These are phyloP conservation scores for Arabis alpina DNA, from an alignment of 345 rosid species.

Conservation along the genomic window DNA sequence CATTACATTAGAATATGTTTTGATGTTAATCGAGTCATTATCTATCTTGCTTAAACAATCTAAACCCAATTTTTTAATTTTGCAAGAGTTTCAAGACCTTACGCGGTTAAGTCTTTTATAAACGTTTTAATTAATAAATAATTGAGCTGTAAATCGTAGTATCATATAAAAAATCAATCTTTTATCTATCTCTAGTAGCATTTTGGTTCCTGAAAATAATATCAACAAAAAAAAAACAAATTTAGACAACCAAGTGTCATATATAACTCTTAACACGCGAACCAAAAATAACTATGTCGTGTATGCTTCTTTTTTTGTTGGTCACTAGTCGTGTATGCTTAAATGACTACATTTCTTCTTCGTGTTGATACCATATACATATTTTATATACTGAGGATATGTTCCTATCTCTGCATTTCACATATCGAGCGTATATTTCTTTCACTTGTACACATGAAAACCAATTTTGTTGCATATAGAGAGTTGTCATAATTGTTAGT, in stretches of 20 bases:
- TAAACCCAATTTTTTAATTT: not conserved
- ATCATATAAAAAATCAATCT: no score
- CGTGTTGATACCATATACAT: not conserved
- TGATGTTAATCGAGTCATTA: slow-evolving; percentile 20
- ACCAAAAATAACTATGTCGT: not conserved
- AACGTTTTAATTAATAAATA: no score
- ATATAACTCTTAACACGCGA: slow-evolving; percentile 3
- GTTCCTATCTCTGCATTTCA: no score
- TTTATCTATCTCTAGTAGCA: no score
- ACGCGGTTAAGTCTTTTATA: slow-evolving; percentile 7
- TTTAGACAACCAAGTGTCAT: not conserved
- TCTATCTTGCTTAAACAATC: slow-evolving; percentile 11
- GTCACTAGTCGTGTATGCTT: not conserved
- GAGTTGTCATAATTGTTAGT: no score
- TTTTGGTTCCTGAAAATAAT: no score
- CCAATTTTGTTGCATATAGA: no score
- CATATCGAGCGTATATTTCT: no score
- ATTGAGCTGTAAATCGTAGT: no score
- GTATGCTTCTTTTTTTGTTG: no score
- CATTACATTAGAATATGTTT: slow-evolving; percentile 1
- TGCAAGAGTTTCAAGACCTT: not conserved
- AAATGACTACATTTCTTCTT: not conserved
- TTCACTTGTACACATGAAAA: no score
- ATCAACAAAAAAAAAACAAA: no score
- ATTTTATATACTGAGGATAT: not conserved